A percentile compares a stretch with the other conserved stretches of the same genome.
phyloP scores from a whole-genome alignment of 2,329 filamentous ascomycete species.

The Cladophialophora immunda region DNA sequence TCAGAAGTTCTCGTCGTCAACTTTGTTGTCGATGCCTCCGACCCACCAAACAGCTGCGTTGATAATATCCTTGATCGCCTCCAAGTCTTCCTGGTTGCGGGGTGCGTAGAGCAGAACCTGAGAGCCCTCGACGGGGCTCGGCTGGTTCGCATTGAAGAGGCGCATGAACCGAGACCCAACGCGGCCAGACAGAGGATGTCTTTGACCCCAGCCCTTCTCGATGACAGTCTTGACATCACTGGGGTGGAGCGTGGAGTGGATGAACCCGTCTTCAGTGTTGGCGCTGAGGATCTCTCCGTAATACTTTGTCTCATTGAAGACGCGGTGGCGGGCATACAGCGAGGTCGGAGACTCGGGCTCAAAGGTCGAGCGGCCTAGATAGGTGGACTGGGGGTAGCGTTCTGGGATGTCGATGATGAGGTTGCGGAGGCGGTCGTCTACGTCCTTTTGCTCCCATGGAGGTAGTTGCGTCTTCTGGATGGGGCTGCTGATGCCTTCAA shows the following conservation, averaged over 20 bases:
- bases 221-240: conserved; percentile 77
- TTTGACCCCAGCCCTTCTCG: conserved; percentile 79
- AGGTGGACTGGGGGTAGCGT: conserved; percentile 27
- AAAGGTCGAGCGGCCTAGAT: conserved; percentile 37
- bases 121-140: conserved; percentile 6
- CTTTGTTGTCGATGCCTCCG: conserved; percentile 26
- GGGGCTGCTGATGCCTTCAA: conserved; percentile 26
- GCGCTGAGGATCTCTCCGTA: conserved; percentile 36
- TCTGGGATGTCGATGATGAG: conserved; percentile 25
- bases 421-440: conserved; percentile 26
- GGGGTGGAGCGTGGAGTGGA: conserved; percentile 66
- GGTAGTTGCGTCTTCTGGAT: conserved; percentile 29
- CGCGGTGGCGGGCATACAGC: conserved; percentile 34
- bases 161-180: conserved; percentile 26
- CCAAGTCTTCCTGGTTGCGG: conserved; percentile 45
- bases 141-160: conserved; percentile 1
- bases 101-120: conserved; percentile 48
- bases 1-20: conserved; percentile 26
- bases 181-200: conserved; percentile 57
- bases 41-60: conserved; percentile 45
- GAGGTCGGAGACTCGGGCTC: conserved; percentile 27
- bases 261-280: conserved; percentile 25
- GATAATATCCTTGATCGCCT: conserved; percentile 45
- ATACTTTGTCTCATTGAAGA: conserved; percentile 34
- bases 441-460: conserved; percentile 25